A percentile compares a stretch with the other conserved stretches of the same genome.
These are phyloP conservation scores for Yamadazyma friedrichii DNA, from an alignment of 1,139 yeast species.

Conservation along the genomic window DNA sequence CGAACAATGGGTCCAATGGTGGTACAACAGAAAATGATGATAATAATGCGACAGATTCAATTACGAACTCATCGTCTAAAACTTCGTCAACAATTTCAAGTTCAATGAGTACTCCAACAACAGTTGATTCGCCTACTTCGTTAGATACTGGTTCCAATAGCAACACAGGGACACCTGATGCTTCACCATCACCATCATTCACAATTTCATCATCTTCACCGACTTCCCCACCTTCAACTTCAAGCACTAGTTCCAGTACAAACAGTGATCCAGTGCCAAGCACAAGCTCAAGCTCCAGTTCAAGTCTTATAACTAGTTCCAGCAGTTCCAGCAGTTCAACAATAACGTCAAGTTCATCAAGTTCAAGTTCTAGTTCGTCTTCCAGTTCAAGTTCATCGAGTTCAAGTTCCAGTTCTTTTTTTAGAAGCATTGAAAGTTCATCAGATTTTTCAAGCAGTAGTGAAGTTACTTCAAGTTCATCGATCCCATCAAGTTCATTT, in stretches of 20 bases:
- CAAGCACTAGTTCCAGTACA: slow-evolving; percentile 6
- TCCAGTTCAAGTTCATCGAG: slow-evolving; percentile 4
- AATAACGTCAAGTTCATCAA: slow-evolving; percentile 3
- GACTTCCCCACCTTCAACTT: slow-evolving; percentile 3
- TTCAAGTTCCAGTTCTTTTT: slow-evolving; percentile 4
- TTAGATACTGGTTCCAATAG: no score
- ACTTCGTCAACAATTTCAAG: slow-evolving; percentile 1
- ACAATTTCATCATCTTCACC: neutral
- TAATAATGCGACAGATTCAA: neutral
- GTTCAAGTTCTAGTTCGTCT: neutral
- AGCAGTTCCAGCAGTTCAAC: slow-evolving; percentile 2
- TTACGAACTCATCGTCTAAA: slow-evolving; percentile 7
- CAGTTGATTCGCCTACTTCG: no score
- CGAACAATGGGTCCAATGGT: no score
- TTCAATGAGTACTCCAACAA: slow-evolving; percentile 2
- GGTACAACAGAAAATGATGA: neutral
- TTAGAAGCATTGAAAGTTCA: slow-evolving; percentile 1
- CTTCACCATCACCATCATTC: neutral
- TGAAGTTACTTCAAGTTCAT: neutral
- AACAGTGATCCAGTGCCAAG: slow-evolving; percentile 3
- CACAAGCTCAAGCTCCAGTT: slow-evolving; percentile 8
- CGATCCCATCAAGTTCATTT: neutral
- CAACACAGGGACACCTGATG: neutral
- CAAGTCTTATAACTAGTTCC: slow-evolving; percentile 2
- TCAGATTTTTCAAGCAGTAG: neutral